phyloP scores from a whole-genome alignment of 2,329 filamentous ascomycete species.

The Madurella mycetomatis region DNA sequence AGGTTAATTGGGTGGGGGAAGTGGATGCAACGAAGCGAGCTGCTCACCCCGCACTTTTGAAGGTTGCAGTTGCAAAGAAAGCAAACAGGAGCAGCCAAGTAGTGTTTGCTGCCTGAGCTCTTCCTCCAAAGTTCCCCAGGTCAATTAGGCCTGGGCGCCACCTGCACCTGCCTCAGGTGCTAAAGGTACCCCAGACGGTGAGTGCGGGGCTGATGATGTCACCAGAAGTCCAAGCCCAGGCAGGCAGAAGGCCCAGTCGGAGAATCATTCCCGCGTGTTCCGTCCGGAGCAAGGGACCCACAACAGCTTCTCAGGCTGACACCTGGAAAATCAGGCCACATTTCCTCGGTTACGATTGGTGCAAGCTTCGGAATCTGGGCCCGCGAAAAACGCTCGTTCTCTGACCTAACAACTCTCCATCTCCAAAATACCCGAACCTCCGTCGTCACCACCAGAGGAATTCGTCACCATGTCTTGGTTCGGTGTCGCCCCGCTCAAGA shows the following conservation, averaged over 20 bases:
- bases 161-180: background rate
- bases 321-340: conserved; percentile 21
- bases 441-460: conserved; percentile 34
- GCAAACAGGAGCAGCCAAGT: conserved; percentile 7
- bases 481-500: conserved; percentile 63
- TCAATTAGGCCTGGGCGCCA: too few relatives aligned
- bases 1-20: conserved; percentile 22
- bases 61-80: conserved; percentile 6
- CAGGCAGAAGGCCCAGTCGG: background rate
- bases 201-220: conserved; percentile 27
- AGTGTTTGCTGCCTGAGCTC: too few relatives aligned
- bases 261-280: conserved; percentile 19
- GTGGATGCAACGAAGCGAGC: conserved; percentile 10
- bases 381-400: conserved; percentile 31
- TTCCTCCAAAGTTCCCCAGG: too few relatives aligned
- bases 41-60: conserved; percentile 23
- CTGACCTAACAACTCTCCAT: conserved; percentile 21
- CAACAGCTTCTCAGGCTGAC: background rate
- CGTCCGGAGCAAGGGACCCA: background rate
- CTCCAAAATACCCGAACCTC: conserved; percentile 28
- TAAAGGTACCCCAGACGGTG: background rate
- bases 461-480: conserved; percentile 68
- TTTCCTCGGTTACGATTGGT: conserved; percentile 1
- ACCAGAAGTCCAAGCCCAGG: background rate
- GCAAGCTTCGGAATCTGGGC: conserved; percentile 24